Conservation (phyloP, 257 asterid species). For the Gynochthodes officinalis region DNA sequence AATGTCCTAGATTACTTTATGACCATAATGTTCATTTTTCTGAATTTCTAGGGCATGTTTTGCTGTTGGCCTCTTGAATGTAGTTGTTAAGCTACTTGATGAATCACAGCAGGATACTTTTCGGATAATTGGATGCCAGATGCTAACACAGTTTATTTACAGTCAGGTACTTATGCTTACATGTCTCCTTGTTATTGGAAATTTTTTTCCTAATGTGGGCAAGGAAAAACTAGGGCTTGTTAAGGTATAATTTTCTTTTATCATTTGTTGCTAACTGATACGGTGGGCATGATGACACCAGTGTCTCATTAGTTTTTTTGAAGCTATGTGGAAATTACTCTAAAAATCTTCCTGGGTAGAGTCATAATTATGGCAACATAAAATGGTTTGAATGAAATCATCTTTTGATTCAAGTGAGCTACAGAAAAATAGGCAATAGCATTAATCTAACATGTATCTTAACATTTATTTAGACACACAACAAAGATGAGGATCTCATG, state of each 20-base stretch:
- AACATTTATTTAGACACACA: background rate
- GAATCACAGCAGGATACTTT: conserved; percentile 57
- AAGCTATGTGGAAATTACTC: no score
- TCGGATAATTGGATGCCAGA: conserved; percentile 75
- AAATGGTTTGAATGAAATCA: no score
- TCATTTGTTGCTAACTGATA: background rate
- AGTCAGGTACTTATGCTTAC: conserved; percentile 57
- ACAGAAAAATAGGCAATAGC: background rate
- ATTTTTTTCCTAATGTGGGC: no score
- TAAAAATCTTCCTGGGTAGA: background rate
- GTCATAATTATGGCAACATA: no score
- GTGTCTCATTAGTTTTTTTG: no score
- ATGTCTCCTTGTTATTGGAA: background rate
- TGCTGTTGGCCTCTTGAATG: conserved; percentile 65
- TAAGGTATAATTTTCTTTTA: background rate
- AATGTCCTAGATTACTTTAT: background rate
- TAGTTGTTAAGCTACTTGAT: conserved; percentile 67
- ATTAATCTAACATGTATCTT: background rate
- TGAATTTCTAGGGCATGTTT: conserved; percentile 75
- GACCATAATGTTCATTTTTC: conserved; percentile 17
- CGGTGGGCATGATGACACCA: no score
- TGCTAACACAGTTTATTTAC: conserved; percentile 66
- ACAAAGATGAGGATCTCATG: background rate
- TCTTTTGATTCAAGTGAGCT: background rate
- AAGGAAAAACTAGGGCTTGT: background rate